Evolutionary conservation across 78 protist genomes (phyloP), one percentile per base, ranked within the genome.

Genomic region (Chrysochromulina tobinii): DNA sequence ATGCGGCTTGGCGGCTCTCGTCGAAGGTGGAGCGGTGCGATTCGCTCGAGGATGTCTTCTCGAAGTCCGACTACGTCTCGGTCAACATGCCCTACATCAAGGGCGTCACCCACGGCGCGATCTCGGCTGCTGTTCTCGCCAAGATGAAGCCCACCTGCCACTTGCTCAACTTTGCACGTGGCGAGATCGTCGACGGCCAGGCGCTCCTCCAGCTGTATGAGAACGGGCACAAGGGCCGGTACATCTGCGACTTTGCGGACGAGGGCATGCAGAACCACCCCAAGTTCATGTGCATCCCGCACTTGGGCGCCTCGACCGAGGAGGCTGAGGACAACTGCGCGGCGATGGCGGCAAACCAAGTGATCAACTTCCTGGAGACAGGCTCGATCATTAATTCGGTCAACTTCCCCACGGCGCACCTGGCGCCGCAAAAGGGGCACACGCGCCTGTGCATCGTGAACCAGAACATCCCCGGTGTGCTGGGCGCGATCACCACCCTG

Each of bases 241-340:
- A 83, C 88, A 14, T 83, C 23, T 83, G 64, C 38, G 88, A 83
- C 59, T 83, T 83, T 48, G 59, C 88, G 57, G 88, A 83, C 81
- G 50, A 73, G 81, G 18, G 8, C 27, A 38, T 25, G 81, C 50
- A 25, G 81, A 8, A 17, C 50, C 27, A 73, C 50, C 7, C 8
- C 27, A 7, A 73, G 50, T 38, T 73, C 27, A 73, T 73, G 27
- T 73, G 50, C 50, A 73, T 38, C 50, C 81, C 57, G 27, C 27
- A 38, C 81, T 17, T 38, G 48, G 81, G 88, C n/a, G 88, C 88
- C 18, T 83, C 88, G 27, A 83, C 88, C 38, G 88, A 27, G 14
- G 88, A 83, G 53, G 88, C 88, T 8, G 88, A 83, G 15, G 88
- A 83, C 48, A 83, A 83, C 88, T 83, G 64, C 25, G 88, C 88